These are phyloP conservation scores for Schoenoplectus triqueter DNA, from an alignment of 202 grass and related monocot genomes.

Conservation along the genomic window DNA sequence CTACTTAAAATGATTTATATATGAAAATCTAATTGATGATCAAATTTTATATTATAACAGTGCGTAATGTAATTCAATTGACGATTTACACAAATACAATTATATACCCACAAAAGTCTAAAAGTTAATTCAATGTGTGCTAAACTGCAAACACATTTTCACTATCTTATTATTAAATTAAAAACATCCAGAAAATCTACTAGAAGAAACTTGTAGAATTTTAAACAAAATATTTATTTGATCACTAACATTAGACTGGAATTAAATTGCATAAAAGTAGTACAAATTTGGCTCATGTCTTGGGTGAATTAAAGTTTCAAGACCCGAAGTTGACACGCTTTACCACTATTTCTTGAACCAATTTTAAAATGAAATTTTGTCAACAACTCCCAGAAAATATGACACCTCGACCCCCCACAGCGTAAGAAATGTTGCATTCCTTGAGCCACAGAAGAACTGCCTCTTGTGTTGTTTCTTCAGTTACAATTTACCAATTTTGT, in stretches of 20 bases:
- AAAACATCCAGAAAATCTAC: too few relatives aligned
- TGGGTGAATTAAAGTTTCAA: constrained; percentile 20
- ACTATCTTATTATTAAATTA: too few relatives aligned
- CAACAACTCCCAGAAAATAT: neutral
- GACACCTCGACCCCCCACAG: neutral
- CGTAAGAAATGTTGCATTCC: neutral
- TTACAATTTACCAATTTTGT: constrained; percentile 22
- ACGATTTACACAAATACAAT: too few relatives aligned
- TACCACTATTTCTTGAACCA: neutral
- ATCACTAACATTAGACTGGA: neutral
- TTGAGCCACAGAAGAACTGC: constrained; percentile 4
- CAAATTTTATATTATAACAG: too few relatives aligned
- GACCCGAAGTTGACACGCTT: neutral
- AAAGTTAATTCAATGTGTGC: too few relatives aligned
- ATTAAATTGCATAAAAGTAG: neutral
- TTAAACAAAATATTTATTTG: neutral
- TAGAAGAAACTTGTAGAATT: neutral
- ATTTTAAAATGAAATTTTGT: neutral
- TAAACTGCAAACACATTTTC: too few relatives aligned
- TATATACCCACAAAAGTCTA: too few relatives aligned
- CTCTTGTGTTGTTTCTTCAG: neutral
- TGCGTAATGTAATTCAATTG: too few relatives aligned
- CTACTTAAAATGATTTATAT: too few relatives aligned
- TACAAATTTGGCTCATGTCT: neutral
- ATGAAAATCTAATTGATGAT: too few relatives aligned